Base-by-base conservation (phyloP, 495 filamentous ascomycete species). In the Zalerion maritima region DNA sequence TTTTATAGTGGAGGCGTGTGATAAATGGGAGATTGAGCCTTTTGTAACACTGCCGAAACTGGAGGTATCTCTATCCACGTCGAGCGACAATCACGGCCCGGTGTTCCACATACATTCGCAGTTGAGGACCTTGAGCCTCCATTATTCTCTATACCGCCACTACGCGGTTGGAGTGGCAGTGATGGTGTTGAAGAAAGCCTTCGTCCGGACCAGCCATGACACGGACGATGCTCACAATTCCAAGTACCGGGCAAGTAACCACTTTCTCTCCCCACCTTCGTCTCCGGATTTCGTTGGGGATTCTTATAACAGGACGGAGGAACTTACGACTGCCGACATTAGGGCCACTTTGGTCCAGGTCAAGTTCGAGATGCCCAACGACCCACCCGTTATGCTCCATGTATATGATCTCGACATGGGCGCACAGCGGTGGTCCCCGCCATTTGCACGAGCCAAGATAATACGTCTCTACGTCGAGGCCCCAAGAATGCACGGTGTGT, bases 101-200 rank as follows among this genome's bases (percentile, higher is more conserved):
- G 60, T 94, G 8, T 74, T 94, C 43, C 82, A 94, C 43, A 59
- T 96, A 28, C 81, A 85, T 43, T 80, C 85, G 1, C 63, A 79
- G 23, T 60, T 86, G 17, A 79, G 75, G 45, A 79, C 76, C 5
- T 45, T 99, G 2, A 73, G 78, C 34, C 38, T 92, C 3, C 78
- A 92, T 18, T 96, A 94, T 45, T 96, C 91, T 3, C 64, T 99
- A 1, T 94, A 91, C 48, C 75, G 87, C 4, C 87, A 92, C 45
- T 96, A 94, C 44, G 75, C 84, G n/a, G 61, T 87, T 16, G 79
- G 78, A 7, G 69, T 96, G 26, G 91, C 91, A 16, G 51, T 65
- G 13, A 75, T 72, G 34, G 78, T 91, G 6, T 51, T 97, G 8
- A 64, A 67, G 30, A 73, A 75, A 34, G 81, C 84, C 4, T 81